Evolutionary conservation across 352 stramenopile species (phyloP).

Genomic region (Paralagenidium karlingii): DNA sequence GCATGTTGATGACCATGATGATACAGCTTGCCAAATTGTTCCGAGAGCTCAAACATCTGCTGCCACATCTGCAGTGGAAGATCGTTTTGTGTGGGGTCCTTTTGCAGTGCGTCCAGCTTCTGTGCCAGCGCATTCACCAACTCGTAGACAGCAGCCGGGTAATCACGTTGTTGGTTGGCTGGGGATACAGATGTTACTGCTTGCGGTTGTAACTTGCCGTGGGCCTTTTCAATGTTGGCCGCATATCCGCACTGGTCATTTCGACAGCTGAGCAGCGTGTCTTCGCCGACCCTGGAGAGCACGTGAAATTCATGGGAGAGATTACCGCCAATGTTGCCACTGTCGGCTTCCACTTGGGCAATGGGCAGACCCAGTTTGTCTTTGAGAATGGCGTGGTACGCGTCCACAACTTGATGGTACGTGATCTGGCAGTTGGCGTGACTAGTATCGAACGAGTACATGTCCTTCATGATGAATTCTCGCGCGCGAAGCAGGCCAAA

Average conservation of each 20-base stretch:
- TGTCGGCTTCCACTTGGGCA: conserved; percentile 75
- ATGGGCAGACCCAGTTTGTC: conserved; percentile 51
- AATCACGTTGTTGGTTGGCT: no score
- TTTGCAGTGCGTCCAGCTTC: no score
- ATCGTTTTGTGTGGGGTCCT: no score
- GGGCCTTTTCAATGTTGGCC: conserved; percentile 81
- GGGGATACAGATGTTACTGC: neutral
- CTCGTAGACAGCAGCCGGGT: no score
- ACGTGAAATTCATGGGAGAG: conserved; percentile 86
- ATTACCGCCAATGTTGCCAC: conserved; percentile 79
- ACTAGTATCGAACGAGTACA: conserved; percentile 81
- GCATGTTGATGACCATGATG: no score
- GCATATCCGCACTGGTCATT: conserved; percentile 46
- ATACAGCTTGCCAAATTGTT: no score
- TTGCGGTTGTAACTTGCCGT: conserved; percentile 11
- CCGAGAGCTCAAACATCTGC: no score
- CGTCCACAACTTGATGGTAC: conserved; percentile 64
- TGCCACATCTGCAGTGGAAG: no score
- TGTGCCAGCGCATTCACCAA: no score
- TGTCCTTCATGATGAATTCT: conserved; percentile 89
- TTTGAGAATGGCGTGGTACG: conserved; percentile 68
- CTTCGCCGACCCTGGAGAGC: conserved; percentile 67
- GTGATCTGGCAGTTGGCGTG: conserved; percentile 43
- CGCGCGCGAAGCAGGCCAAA: conserved; percentile 71
- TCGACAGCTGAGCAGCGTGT: conserved; percentile 63